Evolutionary conservation across 495 filamentous ascomycete species (phyloP), one percentile per base, ranked within the genome.

Genomic region (Penicillium coprophilum): DNA sequence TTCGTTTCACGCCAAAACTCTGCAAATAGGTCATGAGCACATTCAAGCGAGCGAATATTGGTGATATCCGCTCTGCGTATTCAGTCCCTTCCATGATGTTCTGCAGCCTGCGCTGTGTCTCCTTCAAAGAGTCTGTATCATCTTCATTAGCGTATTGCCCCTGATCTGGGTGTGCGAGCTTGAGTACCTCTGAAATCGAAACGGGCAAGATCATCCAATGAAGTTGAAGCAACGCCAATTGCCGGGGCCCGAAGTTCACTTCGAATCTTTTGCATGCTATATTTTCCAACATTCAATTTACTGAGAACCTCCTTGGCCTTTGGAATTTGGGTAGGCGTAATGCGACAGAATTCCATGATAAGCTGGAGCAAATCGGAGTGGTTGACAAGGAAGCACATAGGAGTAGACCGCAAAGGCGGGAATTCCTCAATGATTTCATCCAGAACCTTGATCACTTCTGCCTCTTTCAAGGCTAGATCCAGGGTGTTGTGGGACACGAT

Each of bases 301-400:
- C 90, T 96, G 40, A 97, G 73, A 4, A 86, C 82, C 46, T 97
- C 94, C 61, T 94, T 93, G 4, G 88, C 87, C 11, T 80, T 72
- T 13, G 86, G 79, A 28, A 89, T 82, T 44, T 89, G 85, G 6
- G 82, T 76, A 31, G 77, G 59, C 24, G 85, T 85, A 21, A 98
- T 88, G 44, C 88, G 80, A 59, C 92, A 97, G 59, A 88, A 92
- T 23, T 95, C 90, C 72, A 98, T 87, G 46, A 97, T 87, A 20
- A 89, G 71, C 43, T 90, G 82, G 20, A 98, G 75, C 15, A 98
- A 76, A 64, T 90, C 85, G 1, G 90, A 90, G 68, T 98, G 94
- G 50, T 96, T 95, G 45, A 98, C 73, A 61, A 97, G 85, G 68
- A 96, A 97, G 68, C 92, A 96, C 81, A 96, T 91, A 21, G 82